Evolutionary conservation across 2,329 filamentous ascomycete genomes (phyloP).

Genomic region (Fonsecaea monophora): DNA sequence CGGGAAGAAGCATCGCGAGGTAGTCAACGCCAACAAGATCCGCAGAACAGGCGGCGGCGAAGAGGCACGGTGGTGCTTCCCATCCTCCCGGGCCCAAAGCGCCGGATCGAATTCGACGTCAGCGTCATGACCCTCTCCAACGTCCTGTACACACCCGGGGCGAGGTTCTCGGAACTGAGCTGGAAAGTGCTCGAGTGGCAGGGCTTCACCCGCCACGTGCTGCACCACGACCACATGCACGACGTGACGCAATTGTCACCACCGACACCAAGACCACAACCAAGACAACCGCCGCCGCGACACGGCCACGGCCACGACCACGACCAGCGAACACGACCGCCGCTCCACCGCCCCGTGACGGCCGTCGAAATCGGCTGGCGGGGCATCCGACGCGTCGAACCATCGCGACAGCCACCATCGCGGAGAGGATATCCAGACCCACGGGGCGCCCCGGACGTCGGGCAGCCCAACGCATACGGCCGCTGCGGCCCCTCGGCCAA

Average conservation of each 20-base stretch:
- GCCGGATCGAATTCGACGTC: constrained; percentile 15
- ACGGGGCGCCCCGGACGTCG: not conserved
- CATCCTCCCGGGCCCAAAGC: constrained; percentile 20
- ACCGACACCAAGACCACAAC: not conserved
- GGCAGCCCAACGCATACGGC: not conserved
- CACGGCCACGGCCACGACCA: too few species aligned
- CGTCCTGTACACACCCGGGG: constrained; percentile 16
- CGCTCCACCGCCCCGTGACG: not conserved
- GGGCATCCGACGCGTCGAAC: not conserved
- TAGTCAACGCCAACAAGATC: not conserved
- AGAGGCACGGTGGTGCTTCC: constrained; percentile 26
- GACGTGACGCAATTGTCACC: constrained; percentile 10
- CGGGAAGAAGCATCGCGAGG: not conserved
- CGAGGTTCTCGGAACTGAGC: constrained; percentile 23
- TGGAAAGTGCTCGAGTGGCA: constrained; percentile 26
- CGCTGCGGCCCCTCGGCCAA: constrained; percentile 7
- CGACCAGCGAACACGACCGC: too few species aligned
- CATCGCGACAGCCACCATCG: not conserved
- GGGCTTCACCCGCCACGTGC: constrained; percentile 20
- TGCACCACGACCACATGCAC: constrained; percentile 25
- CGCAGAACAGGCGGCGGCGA: not conserved
- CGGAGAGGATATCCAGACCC: not conserved
- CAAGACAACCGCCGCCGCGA: too few species aligned
- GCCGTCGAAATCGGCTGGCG: constrained; percentile 4
- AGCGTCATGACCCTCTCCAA: constrained; percentile 32